These are phyloP conservation scores for Dalbergia cultrata DNA, from an alignment of 306 rosid genomes.

Conservation along the genomic window DNA sequence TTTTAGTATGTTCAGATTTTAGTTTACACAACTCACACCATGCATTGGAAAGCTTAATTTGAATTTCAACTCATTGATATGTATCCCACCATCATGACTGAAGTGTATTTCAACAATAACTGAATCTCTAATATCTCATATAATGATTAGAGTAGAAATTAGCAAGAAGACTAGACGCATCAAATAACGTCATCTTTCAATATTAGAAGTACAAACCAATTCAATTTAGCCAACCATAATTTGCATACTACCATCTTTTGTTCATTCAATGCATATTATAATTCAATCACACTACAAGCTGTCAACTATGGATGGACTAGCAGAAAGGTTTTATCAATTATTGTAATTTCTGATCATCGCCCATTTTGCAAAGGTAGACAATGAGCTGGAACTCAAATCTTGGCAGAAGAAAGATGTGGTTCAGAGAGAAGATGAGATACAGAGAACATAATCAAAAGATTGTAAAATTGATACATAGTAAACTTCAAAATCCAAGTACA, in stretches of 20 bases:
- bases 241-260: background rate
- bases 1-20: no score
- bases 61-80: no score
- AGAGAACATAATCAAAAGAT: background rate
- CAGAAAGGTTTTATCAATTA: background rate
- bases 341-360: background rate
- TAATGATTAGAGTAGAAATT: no score
- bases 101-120: no score
- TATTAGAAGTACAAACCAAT: no score
- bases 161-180: background rate
- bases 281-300: background rate
- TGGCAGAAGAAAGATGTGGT: background rate
- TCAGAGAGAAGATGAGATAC: constrained; percentile 20
- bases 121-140: no score
- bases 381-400: background rate
- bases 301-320: no score
- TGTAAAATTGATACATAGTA: constrained; percentile 31
- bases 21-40: no score
- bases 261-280: no score
- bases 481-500: constrained; percentile 46
- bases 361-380: background rate
- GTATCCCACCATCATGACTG: no score
- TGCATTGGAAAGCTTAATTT: no score
- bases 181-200: background rate
- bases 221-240: background rate